Percentiles rank a stretch among this genome's conserved stretches.
Conservation (phyloP, 441 rosid species). For the Populus trichocarpa region DNA sequence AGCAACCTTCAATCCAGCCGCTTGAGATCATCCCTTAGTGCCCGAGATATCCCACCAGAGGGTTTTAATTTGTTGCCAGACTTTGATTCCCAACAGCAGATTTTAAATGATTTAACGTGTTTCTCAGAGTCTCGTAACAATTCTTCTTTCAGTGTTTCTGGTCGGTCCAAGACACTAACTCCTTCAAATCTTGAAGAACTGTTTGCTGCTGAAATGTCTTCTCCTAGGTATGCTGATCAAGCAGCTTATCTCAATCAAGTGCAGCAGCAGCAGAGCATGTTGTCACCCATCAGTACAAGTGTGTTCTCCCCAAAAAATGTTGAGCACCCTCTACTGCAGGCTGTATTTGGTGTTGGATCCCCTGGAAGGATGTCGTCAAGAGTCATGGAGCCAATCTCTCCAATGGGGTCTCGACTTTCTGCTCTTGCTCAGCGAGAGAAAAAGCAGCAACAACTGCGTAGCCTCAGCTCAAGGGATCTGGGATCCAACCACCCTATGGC, state of each 20-base stretch:
- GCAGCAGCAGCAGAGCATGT: conserved; percentile 43
- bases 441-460: conserved; percentile 44
- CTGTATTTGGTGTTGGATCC: conserved; percentile 40
- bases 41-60: conserved; percentile 45
- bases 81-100: conserved; percentile 44
- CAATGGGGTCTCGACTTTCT: conserved; percentile 38
- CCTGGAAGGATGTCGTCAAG: conserved; percentile 58
- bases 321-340: conserved; percentile 42
- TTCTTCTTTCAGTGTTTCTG: conserved; percentile 26
- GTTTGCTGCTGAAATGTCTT: conserved; percentile 43
- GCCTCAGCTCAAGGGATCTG: conserved; percentile 43
- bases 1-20: conserved; percentile 54
- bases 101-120: conserved; percentile 38
- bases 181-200: conserved; percentile 55
- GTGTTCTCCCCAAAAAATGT: conserved; percentile 40
- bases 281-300: conserved; percentile 45
- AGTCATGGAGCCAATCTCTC: conserved; percentile 45
- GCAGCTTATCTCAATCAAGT: conserved; percentile 35
- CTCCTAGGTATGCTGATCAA: conserved; percentile 47
- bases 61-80: conserved; percentile 30
- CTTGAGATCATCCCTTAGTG: conserved; percentile 51
- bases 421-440: conserved; percentile 43
- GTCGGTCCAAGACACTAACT: conserved; percentile 34
- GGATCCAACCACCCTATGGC: conserved; percentile 24
- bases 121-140: conserved; percentile 31